Evolutionary conservation across 495 filamentous ascomycete species (phyloP), one percentile per base, ranked within the genome.

Genomic region (Daldinia vernicosa): DNA sequence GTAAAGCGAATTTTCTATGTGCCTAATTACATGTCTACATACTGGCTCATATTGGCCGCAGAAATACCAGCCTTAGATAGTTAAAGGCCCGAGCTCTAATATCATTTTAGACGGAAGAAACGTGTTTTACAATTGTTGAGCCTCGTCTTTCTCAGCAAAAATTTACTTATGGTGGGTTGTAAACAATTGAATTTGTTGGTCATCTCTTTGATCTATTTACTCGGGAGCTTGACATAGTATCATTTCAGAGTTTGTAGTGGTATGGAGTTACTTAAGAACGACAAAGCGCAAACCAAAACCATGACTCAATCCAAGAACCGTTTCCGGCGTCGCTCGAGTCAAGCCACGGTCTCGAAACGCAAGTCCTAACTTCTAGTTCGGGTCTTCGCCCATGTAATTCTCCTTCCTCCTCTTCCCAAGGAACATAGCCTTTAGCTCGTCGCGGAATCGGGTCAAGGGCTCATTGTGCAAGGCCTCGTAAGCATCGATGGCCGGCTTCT

Each of bases 401-500:
- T 74, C 28, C 66, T 52, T 62, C 63, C 62, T 77, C 24, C 47
- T 63, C 59, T 61, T 67, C 12, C 70, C 58, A 3, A 62, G 45
- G 6, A 77, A 55, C 39, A 74, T 63, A 6, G 50, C 47, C 50
- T 15, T 67, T 3, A 77, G 7, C 32, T 77, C 75, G 50, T 77
- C 75, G 24, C 74, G 59, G 56, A 77, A 69, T n/a, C 75, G 68
- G n/a, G 74, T 70, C 1, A 74, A 71, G 4, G 68, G 60, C n/a
- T 76, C 75, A 19, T 55, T 60, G 22, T 76, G 47, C 4, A 61
- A 11, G 4, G 74, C 71, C 33, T 88, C 86, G 77, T 93, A 93
- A 45, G 88, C 86, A 59, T 93, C 90, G 71, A 93, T 90, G 64
- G 88, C 82, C 7, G 83, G 82, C 57, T 75, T 75, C 27, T 89